These are phyloP conservation scores for Nakataea oryzae DNA, from an alignment of 2,329 filamentous ascomycete genomes.

Conservation along the genomic window DNA sequence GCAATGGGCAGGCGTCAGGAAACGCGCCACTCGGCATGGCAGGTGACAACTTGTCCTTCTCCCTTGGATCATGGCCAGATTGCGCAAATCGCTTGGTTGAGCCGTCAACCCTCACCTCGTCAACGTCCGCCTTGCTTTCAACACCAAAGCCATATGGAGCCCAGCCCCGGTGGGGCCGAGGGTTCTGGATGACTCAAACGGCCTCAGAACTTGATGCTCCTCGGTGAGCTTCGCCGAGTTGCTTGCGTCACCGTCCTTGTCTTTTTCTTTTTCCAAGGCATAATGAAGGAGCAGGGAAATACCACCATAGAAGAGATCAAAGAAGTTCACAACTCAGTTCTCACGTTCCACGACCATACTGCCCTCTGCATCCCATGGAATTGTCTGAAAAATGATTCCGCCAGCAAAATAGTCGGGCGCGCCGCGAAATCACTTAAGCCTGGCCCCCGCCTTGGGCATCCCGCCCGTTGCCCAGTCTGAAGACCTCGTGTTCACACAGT, in stretches of 20 bases:
- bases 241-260: neutral
- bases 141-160: neutral
- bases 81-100: neutral
- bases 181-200: neutral
- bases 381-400: neutral
- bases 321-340: neutral
- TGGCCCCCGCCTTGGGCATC: neutral
- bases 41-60: neutral
- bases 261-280: neutral
- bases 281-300: neutral
- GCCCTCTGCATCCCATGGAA: neutral
- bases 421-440: neutral
- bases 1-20: neutral
- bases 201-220: neutral
- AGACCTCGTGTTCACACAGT: neutral
- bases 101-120: neutral
- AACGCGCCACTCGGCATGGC: neutral
- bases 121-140: neutral
- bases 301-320: neutral
- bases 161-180: neutral
- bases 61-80: neutral
- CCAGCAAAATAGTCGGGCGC: neutral
- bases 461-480: neutral
- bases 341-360: neutral
- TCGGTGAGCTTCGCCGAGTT: neutral